Evolutionary conservation across 768 basidiomycete species (phyloP), one percentile per base, ranked within the genome.

Genomic region (Boletus sp.): DNA sequence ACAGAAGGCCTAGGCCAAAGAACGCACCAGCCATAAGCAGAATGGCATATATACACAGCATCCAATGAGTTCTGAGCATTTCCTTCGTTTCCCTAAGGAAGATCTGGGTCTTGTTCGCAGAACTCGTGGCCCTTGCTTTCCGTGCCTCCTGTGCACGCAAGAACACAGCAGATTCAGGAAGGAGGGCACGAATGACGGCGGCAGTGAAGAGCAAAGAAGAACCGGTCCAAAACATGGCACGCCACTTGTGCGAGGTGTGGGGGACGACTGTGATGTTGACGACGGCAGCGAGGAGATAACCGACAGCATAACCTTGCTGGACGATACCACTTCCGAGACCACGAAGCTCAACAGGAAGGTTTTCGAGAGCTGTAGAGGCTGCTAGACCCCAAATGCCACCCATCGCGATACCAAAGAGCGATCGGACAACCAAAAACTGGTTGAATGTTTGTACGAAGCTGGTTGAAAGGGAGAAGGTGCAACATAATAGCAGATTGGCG

Each of bases 261-360:
- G 74, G 70, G 33, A 75, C 88, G 40, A 90, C 74, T 8, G 73
- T 80, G 37, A 95, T 77, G 67, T 93, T 93, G 77, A 94, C 81
- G 52, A 90, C 80, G 3, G 94, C 93, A 0, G 92, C 89, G 54
- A 96, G 60, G 18, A 97, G 83, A 68, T 88, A 95, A 4, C 95
- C 94, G 9, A 86, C 79, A 0, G 92, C 90, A 65, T 96, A 96
- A n/a, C 93, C 95, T 69, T 95, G 86, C 63, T 98, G 95, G 12
- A 98, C 71, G 52, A 97, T 77, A 11, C 96, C 95, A 35, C 85
- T 87, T 4, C 86, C 87, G 6, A 97, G 76, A 35, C 96, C 96
- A 68, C 95, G 89, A 30, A 85, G 83, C 64, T 92, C 89, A n/a
- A 90, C 86, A 0, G 94, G 94, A 15, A 96, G 80, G 67, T 93